Conservation (phyloP, 2,329 filamentous ascomycete genomes). For the Stenocarpella maydis region DNA sequence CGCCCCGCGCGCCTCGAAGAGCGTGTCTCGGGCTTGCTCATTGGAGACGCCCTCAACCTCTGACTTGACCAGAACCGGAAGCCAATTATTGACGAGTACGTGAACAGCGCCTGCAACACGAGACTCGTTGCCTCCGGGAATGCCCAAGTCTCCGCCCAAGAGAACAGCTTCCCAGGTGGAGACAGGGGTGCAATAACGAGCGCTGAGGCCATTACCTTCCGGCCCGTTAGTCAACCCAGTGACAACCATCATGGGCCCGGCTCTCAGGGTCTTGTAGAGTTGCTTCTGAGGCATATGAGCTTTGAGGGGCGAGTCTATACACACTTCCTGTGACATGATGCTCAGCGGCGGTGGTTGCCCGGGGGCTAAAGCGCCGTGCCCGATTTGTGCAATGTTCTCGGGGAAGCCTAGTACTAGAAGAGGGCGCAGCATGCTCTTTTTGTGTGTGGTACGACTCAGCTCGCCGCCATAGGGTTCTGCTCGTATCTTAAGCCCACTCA, state of each 20-base stretch:
- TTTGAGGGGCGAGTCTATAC: constrained; percentile 9
- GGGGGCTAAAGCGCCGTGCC: constrained; percentile 6
- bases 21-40: constrained; percentile 7
- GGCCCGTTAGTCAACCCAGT: not conserved
- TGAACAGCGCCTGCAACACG: not conserved
- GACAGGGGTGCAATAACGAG: constrained; percentile 26
- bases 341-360: constrained; percentile 2
- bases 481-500: constrained; percentile 1
- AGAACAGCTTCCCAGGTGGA: constrained; percentile 23
- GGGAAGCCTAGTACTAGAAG: constrained; percentile 23
- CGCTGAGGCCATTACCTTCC: not conserved
- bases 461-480: constrained; percentile 19
- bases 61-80: constrained; percentile 30
- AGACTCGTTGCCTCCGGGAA: not conserved
- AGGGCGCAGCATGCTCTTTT: not conserved
- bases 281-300: not conserved
- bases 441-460: not conserved
- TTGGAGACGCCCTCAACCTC: not conserved
- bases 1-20: constrained; percentile 10
- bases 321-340: constrained; percentile 16
- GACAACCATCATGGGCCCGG: constrained; percentile 17
- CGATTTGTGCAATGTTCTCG: constrained; percentile 28
- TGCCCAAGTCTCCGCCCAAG: not conserved
- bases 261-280: not conserved
- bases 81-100: constrained; percentile 24